phyloP scores from a whole-genome alignment of 192 early-diverging fungal species.

The Coemansia sp. region DNA sequence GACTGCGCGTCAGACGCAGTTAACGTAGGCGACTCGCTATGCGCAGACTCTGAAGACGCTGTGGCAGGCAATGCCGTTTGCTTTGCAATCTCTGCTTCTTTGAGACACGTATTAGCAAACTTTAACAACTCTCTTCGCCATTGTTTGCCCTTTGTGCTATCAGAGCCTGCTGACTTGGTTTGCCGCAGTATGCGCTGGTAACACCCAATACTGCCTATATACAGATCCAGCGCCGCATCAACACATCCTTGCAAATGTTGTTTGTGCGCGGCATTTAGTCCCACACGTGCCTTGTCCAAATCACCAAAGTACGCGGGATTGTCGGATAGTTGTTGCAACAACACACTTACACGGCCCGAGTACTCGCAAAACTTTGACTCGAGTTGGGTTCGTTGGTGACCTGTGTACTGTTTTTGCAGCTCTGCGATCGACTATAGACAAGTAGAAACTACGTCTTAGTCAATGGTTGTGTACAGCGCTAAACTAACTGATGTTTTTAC shows the following conservation, averaged over 20 bases:
- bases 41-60: background rate
- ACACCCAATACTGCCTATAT: constrained; percentile 24
- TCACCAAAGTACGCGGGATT: constrained; percentile 8
- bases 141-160: background rate
- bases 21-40: constrained; percentile 2
- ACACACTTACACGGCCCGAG: constrained; percentile 21
- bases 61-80: background rate
- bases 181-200: constrained; percentile 36
- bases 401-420: constrained; percentile 8
- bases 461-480: background rate
- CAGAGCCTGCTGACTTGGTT: constrained; percentile 8
- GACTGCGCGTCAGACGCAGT: constrained; percentile 2
- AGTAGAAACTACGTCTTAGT: background rate
- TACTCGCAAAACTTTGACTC: constrained; percentile 46
- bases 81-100: constrained; percentile 35
- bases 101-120: constrained; percentile 22
- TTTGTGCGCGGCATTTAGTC: constrained; percentile 17
- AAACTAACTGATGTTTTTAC: background rate
- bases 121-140: constrained; percentile 40
- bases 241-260: constrained; percentile 8
- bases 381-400: constrained; percentile 11
- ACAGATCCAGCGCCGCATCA: constrained; percentile 19
- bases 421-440: constrained; percentile 12
- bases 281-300: constrained; percentile 19
- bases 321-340: constrained; percentile 18